Evolutionary conservation across 2,329 filamentous ascomycete genomes (phyloP).

Genomic region (Botrytis deweyae): DNA sequence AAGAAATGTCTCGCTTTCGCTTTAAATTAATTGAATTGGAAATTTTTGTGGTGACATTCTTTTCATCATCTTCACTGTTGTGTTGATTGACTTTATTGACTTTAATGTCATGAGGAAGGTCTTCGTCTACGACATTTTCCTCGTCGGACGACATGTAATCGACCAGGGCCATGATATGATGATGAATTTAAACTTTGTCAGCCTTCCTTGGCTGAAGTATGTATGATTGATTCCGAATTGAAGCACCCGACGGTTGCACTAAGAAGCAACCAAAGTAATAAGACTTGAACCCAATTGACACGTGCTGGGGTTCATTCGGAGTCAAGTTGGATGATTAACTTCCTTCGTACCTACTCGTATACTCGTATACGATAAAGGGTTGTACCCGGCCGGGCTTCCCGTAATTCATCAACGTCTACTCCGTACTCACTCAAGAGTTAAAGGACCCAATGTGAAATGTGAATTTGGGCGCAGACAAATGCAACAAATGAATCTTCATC

Average conservation of each 20-base stretch:
- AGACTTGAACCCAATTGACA: not conserved
- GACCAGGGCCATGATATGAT: slow-evolving; percentile 59
- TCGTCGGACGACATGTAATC: slow-evolving; percentile 60
- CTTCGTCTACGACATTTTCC: slow-evolving; percentile 33
- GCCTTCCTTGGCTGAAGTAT: not conserved
- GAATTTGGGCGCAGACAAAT: not conserved
- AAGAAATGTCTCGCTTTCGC: slow-evolving; percentile 37
- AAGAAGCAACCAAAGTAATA: not conserved
- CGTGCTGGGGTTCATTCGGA: not conserved
- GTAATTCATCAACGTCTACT: not conserved
- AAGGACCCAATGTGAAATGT: not conserved
- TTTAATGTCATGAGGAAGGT: not conserved
- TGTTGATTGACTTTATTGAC: not conserved
- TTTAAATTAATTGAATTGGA: slow-evolving; percentile 28
- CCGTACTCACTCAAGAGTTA: not conserved
- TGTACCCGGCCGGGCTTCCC: not conserved
- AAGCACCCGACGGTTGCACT: not conserved
- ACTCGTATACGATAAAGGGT: not conserved
- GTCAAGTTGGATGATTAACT: not conserved
- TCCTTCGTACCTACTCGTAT: not conserved
- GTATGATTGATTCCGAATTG: not conserved
- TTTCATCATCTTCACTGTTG: not conserved
- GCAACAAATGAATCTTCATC: not conserved
- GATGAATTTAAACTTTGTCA: not conserved
- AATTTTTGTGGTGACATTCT: not conserved